Evolutionary conservation across 2,329 filamentous ascomycete species (phyloP), one percentile per base, ranked within the genome.

Genomic region (Alternaria gaisen): DNA sequence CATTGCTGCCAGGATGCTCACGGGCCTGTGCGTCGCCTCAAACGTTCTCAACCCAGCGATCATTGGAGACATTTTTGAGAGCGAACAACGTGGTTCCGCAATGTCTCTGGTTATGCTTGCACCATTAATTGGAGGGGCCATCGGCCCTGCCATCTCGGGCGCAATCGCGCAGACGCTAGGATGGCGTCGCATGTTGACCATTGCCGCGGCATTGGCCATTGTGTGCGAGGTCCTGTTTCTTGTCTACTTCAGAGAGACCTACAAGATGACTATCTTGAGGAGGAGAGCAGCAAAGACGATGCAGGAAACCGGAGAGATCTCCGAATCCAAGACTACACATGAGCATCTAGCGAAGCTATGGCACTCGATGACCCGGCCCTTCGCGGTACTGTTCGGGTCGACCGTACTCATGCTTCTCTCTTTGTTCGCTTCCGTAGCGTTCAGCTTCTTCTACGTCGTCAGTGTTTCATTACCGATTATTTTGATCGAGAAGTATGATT

Each of bases 41-140:
- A 82, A 88, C 64, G 87, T 89, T 9, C 80, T 90, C 18, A 87
- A 85, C 63, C 88, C 88, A 0, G 85, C 87, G 24, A 86, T 90
- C 53, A 83, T 90, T 18, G 88, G 87, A 24, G 88, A 90, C 71
- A 84, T 90, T 64, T 89, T 89, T 69, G 74, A 79, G 2, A 78
- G 83, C 1, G 87, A 89, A 56, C 79, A 86, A 71, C 80, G 87
- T 16, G 88, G 87, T 24, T 81, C 82, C 0, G 83, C 87, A 8
- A 86, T 90, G 83, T 86, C 83, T 67, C 60, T 86, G 44, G 78
- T 88, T 47, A 84, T 84, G 72, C 75, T 89, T 2, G 85, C 87
- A 2, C 86, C 87, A 0, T 77, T 89, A 3, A 72, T 87, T 16
- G 86, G 86, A 20, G 86, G 86, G 4, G 85, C 86, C 3, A 72